Evolutionary conservation across 1,284 basidiomycete genomes (phyloP).

Genomic region (Cryptococcus amylolentus): DNA sequence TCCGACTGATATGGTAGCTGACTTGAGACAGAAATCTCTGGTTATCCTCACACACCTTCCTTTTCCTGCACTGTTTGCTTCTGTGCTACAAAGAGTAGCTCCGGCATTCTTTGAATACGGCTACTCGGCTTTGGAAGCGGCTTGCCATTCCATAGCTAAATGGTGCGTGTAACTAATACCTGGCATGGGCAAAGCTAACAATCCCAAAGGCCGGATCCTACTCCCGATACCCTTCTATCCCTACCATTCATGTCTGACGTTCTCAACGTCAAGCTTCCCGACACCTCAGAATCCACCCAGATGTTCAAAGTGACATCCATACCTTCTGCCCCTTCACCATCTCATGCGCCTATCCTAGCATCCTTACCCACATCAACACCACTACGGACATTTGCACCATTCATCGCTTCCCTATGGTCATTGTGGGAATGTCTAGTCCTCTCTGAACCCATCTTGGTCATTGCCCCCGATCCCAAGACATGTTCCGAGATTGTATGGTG

Average conservation of each 20-base stretch:
- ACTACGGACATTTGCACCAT: conserved; percentile 68
- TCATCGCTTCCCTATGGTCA: conserved; percentile 78
- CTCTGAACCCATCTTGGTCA: conserved; percentile 83
- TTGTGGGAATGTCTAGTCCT: conserved; percentile 89
- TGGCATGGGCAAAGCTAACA: not conserved
- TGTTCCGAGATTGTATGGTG: conserved; percentile 81
- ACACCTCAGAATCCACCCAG: conserved; percentile 67
- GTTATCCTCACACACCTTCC: conserved; percentile 80
- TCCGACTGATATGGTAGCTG: not conserved
- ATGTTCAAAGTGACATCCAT: conserved; percentile 22
- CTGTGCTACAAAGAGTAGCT: conserved; percentile 66
- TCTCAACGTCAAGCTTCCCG: conserved; percentile 67
- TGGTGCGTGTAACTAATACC: conserved; percentile 61
- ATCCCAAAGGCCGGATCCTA: conserved; percentile 60
- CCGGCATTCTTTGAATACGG: conserved; percentile 72
- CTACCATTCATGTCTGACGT: conserved; percentile 77
- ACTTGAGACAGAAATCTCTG: conserved; percentile 63
- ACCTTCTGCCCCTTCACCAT: conserved; percentile 8
- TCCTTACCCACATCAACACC: conserved; percentile 68
- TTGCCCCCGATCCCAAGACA: conserved; percentile 71
- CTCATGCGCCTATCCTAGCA: conserved; percentile 53
- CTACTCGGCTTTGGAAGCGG: conserved; percentile 74
- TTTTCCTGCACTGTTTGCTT: conserved; percentile 76
- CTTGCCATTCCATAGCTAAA: conserved; percentile 76
- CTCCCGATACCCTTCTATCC: conserved; percentile 62